phyloP scores from a whole-genome alignment of 805 yeast species.

The Brettanomyces sp. region DNA sequence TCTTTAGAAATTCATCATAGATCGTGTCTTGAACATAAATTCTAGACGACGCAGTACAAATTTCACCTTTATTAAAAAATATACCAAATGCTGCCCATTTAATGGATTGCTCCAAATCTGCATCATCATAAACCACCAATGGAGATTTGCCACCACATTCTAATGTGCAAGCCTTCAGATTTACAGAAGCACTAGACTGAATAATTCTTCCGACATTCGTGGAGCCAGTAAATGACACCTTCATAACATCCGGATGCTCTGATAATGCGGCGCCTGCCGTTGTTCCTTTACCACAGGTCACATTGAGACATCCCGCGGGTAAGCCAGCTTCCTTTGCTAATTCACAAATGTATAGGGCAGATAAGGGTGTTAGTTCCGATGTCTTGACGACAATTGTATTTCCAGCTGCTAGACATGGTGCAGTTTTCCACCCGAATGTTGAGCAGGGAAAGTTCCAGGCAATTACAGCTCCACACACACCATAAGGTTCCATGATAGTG shows the following conservation, averaged over 20 bases:
- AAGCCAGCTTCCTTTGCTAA: conserved; percentile 49
- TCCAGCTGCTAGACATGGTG: conserved; percentile 62
- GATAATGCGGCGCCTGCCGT: conserved; percentile 52
- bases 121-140: conserved; percentile 78
- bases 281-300: conserved; percentile 54
- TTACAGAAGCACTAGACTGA: conserved; percentile 72
- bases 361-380: conserved; percentile 58
- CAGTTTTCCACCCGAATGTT: conserved; percentile 61
- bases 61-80: conserved; percentile 91
- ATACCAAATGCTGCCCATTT: conserved; percentile 73
- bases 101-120: conserved; percentile 68
- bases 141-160: conserved; percentile 98
- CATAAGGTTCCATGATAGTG: conserved; percentile 60
- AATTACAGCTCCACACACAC: conserved; percentile 63
- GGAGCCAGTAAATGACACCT: conserved; percentile 63
- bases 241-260: conserved; percentile 47
- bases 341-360: conserved; percentile 48
- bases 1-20: conserved; percentile 66
- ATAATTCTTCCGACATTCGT: conserved; percentile 70
- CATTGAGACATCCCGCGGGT: conserved; percentile 57
- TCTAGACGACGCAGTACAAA: conserved; percentile 92
- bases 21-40: conserved; percentile 77
- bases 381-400: conserved; percentile 55
- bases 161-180: conserved; percentile 82
- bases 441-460: conserved; percentile 70